Evolutionary conservation across 148 eudicot genomes (phyloP).

Genomic region (Rhododendron ferrugineum): DNA sequence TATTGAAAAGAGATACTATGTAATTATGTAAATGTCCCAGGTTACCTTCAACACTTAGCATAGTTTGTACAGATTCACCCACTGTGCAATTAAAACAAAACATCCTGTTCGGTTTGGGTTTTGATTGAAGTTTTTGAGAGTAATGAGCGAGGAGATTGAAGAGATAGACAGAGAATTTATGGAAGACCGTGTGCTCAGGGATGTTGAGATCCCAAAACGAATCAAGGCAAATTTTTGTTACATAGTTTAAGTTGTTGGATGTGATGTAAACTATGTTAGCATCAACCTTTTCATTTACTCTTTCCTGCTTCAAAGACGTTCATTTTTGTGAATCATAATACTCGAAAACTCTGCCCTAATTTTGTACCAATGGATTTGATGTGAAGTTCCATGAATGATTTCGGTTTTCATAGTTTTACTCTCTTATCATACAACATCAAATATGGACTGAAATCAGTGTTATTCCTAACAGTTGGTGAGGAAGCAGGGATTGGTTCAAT

Average conservation of each 20-base stretch:
- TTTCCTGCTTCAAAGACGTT: background rate
- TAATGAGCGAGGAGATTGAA: too few species aligned
- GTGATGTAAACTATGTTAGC: background rate
- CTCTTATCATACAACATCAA: background rate
- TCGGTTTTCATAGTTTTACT: too few species aligned
- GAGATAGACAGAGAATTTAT: too few species aligned
- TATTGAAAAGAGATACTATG: background rate
- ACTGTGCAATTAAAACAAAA: background rate
- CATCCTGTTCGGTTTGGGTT: too few species aligned
- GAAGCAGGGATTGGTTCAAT: conserved; percentile 38
- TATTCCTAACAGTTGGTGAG: conserved; percentile 27
- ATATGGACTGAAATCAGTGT: background rate
- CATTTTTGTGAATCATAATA: too few species aligned
- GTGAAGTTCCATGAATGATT: too few species aligned
- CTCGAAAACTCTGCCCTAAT: background rate
- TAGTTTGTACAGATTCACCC: background rate
- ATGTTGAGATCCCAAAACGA: too few species aligned
- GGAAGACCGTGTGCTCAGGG: too few species aligned
- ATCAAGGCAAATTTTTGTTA: background rate
- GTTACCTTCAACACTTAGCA: background rate
- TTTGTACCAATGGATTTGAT: background rate
- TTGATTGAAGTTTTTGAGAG: too few species aligned
- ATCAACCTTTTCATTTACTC: background rate
- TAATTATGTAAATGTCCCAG: background rate
- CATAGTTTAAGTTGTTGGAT: background rate